phyloP scores from a whole-genome alignment of 2,329 filamentous ascomycete species.

The Cordyceps fumosorosea region DNA sequence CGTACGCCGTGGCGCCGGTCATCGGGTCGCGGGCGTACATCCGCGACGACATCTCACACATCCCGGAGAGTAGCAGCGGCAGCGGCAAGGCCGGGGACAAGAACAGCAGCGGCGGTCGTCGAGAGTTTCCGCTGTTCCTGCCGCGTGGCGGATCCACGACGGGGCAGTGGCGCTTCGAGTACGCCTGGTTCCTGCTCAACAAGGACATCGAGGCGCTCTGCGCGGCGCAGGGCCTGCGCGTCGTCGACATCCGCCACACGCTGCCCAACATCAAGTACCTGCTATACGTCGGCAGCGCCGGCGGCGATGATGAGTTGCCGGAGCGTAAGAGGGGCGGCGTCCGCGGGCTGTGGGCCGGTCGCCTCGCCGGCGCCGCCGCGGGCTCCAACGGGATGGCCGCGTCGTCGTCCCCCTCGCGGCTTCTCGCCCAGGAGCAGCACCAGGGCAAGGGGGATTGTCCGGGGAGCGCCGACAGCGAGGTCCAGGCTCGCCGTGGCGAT shows the following conservation, averaged over 20 bases:
- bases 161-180: slow-evolving; percentile 87
- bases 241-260: slow-evolving; percentile 87
- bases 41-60: slow-evolving; percentile 63
- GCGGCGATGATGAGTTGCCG: slow-evolving; percentile 55
- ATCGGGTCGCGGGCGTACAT: slow-evolving; percentile 71
- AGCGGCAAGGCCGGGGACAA: slow-evolving; percentile 21
- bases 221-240: slow-evolving; percentile 61
- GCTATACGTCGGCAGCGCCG: slow-evolving; percentile 81
- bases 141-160: slow-evolving; percentile 53
- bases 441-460: slow-evolving; percentile 33
- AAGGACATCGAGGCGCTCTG: slow-evolving; percentile 78
- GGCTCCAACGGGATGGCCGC: background rate
- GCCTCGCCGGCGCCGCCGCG: slow-evolving; percentile 29
- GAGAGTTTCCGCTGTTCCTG: slow-evolving; percentile 75
- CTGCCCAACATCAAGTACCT: slow-evolving; percentile 91
- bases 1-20: slow-evolving; percentile 68
- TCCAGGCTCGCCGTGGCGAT: slow-evolving; percentile 33
- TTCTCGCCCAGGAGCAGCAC: slow-evolving; percentile 26
- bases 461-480: slow-evolving; percentile 39
- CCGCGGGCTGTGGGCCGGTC: slow-evolving; percentile 48
- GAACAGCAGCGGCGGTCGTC: slow-evolving; percentile 29
- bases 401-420: slow-evolving; percentile 13
- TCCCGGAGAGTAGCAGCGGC: slow-evolving; percentile 29
- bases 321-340: slow-evolving; percentile 56
- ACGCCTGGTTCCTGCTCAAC: slow-evolving; percentile 92